phyloP scores from a whole-genome alignment of 169 alveolate species.

The Plasmodium cynomolgi region DNA sequence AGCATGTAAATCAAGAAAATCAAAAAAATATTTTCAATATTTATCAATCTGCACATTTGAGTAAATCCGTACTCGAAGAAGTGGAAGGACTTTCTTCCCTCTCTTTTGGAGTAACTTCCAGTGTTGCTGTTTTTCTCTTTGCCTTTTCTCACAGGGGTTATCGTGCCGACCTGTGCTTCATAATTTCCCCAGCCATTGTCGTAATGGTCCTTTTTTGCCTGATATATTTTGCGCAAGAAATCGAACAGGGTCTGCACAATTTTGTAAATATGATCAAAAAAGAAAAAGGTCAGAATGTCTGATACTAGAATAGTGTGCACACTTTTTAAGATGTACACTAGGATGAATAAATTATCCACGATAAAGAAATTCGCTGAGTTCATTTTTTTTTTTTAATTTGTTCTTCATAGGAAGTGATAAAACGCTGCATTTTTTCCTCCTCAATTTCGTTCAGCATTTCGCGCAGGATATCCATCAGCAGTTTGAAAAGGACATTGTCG shows the following conservation, averaged over 20 bases:
- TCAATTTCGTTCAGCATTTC: conserved; percentile 56
- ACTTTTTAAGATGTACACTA: conserved; percentile 46
- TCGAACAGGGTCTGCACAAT: conserved; percentile 34
- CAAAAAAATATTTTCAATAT: conserved; percentile 38
- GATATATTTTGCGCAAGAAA: conserved; percentile 29
- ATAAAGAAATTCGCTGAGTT: conserved; percentile 42
- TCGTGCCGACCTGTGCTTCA: neutral
- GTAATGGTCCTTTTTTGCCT: neutral
- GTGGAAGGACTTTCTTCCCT: neutral
- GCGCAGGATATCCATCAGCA: conserved; percentile 42
- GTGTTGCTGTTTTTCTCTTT: neutral
- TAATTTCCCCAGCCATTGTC: neutral
- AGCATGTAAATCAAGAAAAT: conserved; percentile 34
- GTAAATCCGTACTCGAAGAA: conserved; percentile 73
- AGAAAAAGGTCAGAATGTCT: conserved; percentile 43
- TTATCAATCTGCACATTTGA: conserved; percentile 66
- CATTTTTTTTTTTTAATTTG: conserved; percentile 64
- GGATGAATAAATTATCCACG: conserved; percentile 71
- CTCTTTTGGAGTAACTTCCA: conserved; percentile 6
- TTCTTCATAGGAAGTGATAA: conserved; percentile 68
- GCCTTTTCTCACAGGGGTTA: neutral
- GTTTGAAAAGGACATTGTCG: conserved; percentile 21
- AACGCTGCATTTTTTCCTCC: conserved; percentile 27
- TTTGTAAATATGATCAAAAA: conserved; percentile 52
- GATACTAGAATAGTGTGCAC: conserved; percentile 37